Base-by-base conservation (phyloP, 768 basidiomycete genomes). In the Naganishia kalamii region DNA sequence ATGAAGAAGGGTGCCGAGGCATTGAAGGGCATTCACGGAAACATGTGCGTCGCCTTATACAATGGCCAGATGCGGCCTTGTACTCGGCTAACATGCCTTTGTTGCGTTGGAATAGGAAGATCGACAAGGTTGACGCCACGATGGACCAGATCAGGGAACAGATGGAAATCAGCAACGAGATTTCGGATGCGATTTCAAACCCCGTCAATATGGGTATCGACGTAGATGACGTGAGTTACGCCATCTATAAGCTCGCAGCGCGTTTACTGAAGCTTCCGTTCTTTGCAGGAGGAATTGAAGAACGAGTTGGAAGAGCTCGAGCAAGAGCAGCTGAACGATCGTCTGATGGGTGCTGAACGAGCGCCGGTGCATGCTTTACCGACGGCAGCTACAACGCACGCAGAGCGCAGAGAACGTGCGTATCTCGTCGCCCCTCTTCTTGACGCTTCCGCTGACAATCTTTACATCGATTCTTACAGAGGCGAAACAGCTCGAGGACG, bases 1-100 rank as follows among this genome's bases (percentile, higher is more conserved):
- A 96, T 99, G 90, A 96, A 92, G 88, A 88, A 89, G 78, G 94
- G 89, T 40, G 84, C 92, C 0, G 86, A 87, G 67, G 96, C 88
- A 29, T 84, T 98, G 78, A 88, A 87, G 79, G 83, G 85, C 51
- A 96, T 98, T 61, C 94, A 98, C 71, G 86, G 87, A 48, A 86
- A 86, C 74, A 82, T 96, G 93, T 96, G 68, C 76, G 92, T 86
- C 29, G 51, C 0, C 61, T 61, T 43, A 54, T 54, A 21, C 11
- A 8, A 7, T 21, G 47, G 8, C 8, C n/a, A 8, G 37, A 40
- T 40, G 15, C 5, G 11, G 15, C 2, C n/a, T 19, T 52, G 29
- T 21, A 3, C 32, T 7, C n/a, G 8, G 1, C 29, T 35, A 37
- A 10, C 30, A 13, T 7, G 15, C 29, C 17, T 5, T 13, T 40